Conservation (phyloP, 805 yeast species). For the Cyberlindnera subsufficiens region DNA sequence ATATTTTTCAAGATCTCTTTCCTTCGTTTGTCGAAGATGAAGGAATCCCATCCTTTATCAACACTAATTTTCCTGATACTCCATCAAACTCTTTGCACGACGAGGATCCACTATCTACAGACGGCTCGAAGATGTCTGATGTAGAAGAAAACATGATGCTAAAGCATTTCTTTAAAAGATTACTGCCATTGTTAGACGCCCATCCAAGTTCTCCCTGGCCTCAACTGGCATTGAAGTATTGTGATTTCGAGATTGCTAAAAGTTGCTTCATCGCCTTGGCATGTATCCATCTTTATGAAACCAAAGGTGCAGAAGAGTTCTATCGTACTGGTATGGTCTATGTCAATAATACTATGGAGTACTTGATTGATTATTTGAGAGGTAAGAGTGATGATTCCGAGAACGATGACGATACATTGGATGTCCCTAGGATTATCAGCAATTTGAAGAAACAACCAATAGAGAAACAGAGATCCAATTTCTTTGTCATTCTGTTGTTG, state of each 20-base stretch:
- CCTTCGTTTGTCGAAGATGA: conserved; percentile 17
- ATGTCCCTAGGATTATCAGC: conserved; percentile 30
- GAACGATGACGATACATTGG: conserved; percentile 15
- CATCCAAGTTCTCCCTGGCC: conserved; percentile 63
- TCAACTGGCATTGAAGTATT: conserved; percentile 47
- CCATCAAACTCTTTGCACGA: background rate
- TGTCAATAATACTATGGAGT: conserved; percentile 51
- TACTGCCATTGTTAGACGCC: conserved; percentile 49
- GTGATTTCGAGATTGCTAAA: conserved; percentile 52
- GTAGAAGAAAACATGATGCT: conserved; percentile 50
- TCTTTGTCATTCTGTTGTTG: conserved; percentile 43
- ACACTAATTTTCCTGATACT: background rate
- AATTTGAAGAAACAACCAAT: conserved; percentile 30
- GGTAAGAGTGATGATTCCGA: conserved; percentile 16
- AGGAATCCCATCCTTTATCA: conserved; percentile 14
- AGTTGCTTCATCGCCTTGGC: conserved; percentile 52
- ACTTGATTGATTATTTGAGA: conserved; percentile 39
- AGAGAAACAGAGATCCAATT: conserved; percentile 32
- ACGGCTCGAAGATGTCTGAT: conserved; percentile 24
- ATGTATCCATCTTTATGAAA: conserved; percentile 53
- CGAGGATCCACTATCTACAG: conserved; percentile 1
- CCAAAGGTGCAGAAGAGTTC: conserved; percentile 45
- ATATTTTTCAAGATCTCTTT: conserved; percentile 21
- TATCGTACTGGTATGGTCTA: conserved; percentile 48
- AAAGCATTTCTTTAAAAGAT: conserved; percentile 48